A percentile compares a stretch with the other conserved stretches of the same genome.
Conservation (phyloP, 2,329 filamentous ascomycete species). For the Stachybotrys echinatus region DNA sequence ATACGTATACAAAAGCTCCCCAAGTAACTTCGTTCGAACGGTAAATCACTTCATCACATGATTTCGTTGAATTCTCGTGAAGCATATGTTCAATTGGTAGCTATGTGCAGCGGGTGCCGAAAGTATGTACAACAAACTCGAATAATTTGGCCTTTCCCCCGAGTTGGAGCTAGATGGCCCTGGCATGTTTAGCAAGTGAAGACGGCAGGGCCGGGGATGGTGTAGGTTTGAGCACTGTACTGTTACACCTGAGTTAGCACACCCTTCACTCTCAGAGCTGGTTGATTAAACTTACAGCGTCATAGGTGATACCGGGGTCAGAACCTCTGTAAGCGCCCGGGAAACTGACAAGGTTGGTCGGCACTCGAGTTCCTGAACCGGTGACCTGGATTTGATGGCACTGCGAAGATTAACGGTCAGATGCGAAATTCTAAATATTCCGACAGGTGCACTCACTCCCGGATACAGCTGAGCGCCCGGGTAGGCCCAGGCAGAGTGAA, state of each 20-base stretch:
- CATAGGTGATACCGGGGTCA: conserved; percentile 47
- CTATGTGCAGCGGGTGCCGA: no score
- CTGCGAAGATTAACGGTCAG: neutral
- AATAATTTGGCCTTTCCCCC: no score
- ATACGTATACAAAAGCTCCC: no score
- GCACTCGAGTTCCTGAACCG: conserved; percentile 38
- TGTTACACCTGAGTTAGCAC: neutral
- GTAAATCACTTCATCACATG: no score
- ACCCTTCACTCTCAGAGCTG: neutral
- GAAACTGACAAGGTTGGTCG: conserved; percentile 39
- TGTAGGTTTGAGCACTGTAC: conserved; percentile 22
- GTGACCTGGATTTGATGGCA: conserved; percentile 53
- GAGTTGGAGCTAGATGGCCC: no score
- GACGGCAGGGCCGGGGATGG: conserved; percentile 40
- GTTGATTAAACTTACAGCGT: conserved; percentile 27
- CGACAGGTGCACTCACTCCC: conserved; percentile 15
- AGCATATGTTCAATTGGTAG: no score
- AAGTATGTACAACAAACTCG: no score
- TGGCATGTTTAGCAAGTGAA: conserved; percentile 38
- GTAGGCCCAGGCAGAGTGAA: conserved; percentile 42
- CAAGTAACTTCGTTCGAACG: no score
- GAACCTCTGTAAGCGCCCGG: conserved; percentile 46
- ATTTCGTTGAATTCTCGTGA: no score
- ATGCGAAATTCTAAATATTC: neutral
- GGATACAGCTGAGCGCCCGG: conserved; percentile 54